Conservation (phyloP, 75 land plant genomes). For the Larix kaempferi region DNA sequence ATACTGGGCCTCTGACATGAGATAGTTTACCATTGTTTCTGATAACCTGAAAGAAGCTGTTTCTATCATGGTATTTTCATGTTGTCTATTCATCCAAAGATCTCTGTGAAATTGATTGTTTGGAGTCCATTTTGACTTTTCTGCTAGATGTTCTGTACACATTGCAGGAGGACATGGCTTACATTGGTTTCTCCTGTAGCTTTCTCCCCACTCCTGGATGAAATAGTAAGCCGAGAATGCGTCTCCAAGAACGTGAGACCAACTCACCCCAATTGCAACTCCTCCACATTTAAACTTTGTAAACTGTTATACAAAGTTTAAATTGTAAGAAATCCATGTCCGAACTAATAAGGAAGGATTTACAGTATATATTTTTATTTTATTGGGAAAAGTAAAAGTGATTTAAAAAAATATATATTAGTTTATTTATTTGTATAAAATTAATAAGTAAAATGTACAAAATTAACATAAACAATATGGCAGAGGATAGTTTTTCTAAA, state of each 20-base stretch:
- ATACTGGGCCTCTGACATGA: constrained; percentile 3
- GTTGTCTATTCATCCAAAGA: background rate
- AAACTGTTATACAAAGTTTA: constrained; percentile 20
- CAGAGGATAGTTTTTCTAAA: no score
- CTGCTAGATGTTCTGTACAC: background rate
- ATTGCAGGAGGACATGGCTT: background rate
- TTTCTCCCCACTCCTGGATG: constrained; percentile 29
- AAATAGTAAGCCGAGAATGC: constrained; percentile 37
- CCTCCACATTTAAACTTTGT: constrained; percentile 71
- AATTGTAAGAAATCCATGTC: no score
- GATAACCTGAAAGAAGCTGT: background rate
- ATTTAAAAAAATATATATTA: no score
- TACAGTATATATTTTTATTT: no score
- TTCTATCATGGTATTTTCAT: background rate
- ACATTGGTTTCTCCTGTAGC: constrained; percentile 1
- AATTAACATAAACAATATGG: no score
- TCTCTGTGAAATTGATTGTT: background rate
- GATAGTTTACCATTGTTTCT: background rate
- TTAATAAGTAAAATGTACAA: no score
- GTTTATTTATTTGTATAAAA: no score
- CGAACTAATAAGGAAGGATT: no score
- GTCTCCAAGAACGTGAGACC: constrained; percentile 65
- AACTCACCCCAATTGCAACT: constrained; percentile 51
- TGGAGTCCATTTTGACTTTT: background rate
- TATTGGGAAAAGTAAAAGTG: no score